These are phyloP conservation scores for Blattamonas nauphoetae DNA, from an alignment of 78 protist species.

Conservation along the genomic window DNA sequence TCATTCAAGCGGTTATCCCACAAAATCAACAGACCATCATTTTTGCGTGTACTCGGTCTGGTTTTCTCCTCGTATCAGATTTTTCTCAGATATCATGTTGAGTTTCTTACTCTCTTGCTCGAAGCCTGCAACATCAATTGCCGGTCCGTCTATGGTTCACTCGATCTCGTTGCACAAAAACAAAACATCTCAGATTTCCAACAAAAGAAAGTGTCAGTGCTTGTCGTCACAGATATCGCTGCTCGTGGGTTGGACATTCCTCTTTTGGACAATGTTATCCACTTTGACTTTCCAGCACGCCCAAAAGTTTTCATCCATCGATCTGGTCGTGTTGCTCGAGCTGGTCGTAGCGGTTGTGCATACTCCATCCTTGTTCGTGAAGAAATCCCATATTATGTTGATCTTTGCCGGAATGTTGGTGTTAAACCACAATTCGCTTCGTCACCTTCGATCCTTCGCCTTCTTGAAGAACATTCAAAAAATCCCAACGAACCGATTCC, in stretches of 20 bases:
- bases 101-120: not conserved
- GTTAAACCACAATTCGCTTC: not conserved
- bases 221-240: slow-evolving; percentile 96
- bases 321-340: slow-evolving; percentile 97
- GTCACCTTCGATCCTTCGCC: too few species aligned
- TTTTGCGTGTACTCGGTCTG: slow-evolving; percentile 75
- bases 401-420: slow-evolving; percentile 66
- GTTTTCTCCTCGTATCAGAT: not conserved
- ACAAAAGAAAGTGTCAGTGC: slow-evolving; percentile 10
- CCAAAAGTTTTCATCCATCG: slow-evolving; percentile 97
- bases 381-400: slow-evolving; percentile 79
- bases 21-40: slow-evolving; percentile 60
- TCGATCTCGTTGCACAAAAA: slow-evolving; percentile 79
- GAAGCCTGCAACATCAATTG: not conserved
- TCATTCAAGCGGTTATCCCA: slow-evolving; percentile 32
- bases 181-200: slow-evolving; percentile 68
- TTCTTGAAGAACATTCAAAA: too few species aligned
- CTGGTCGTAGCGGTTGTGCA: slow-evolving; percentile 85
- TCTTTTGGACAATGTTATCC: slow-evolving; percentile 87
- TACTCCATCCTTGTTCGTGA: slow-evolving; percentile 72
- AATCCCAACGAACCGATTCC: too few species aligned
- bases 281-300: slow-evolving; percentile 89
- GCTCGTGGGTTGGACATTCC: slow-evolving; percentile 99
- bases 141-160: slow-evolving; percentile 67
- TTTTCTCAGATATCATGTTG: not conserved